Percentiles rank a stretch among this genome's conserved stretches.
Conservation (phyloP, 495 filamentous ascomycete species). For the Daldinia childiae region DNA sequence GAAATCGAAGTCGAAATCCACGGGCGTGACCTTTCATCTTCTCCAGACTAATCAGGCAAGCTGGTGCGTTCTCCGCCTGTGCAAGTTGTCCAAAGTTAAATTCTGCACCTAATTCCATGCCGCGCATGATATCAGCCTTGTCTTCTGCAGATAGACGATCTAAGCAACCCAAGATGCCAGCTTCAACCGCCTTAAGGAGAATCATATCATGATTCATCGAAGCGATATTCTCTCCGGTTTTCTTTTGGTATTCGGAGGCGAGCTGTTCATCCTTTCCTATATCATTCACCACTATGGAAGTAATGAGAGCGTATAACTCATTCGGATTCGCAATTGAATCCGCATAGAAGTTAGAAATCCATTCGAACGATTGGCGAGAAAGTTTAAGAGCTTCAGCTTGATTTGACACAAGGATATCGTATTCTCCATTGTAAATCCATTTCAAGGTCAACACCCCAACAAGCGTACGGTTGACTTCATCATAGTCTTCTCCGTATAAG, state of each 20-base stretch:
- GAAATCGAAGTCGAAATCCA: constrained; percentile 50
- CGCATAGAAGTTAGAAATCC: constrained; percentile 28
- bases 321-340: constrained; percentile 10
- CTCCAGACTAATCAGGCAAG: constrained; percentile 39
- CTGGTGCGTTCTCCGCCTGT: constrained; percentile 53
- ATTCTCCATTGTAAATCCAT: constrained; percentile 48
- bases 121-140: constrained; percentile 49
- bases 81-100: constrained; percentile 57
- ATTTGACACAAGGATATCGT: constrained; percentile 40
- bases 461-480: constrained; percentile 53
- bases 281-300: constrained; percentile 53
- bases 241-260: constrained; percentile 41
- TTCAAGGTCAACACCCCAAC: constrained; percentile 47
- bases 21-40: constrained; percentile 40
- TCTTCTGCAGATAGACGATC: constrained; percentile 38
- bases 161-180: constrained; percentile 44
- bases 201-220: constrained; percentile 50
- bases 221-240: constrained; percentile 42
- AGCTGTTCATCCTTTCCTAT: constrained; percentile 51
- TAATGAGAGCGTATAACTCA: constrained; percentile 49
- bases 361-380: constrained; percentile 37
- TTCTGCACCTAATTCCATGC: constrained; percentile 56
- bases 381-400: constrained; percentile 38
- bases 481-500: constrained; percentile 42
- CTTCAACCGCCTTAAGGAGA: constrained; percentile 47